Conservation (phyloP, 495 filamentous ascomycete species). For the Cenococcum geophilum region DNA sequence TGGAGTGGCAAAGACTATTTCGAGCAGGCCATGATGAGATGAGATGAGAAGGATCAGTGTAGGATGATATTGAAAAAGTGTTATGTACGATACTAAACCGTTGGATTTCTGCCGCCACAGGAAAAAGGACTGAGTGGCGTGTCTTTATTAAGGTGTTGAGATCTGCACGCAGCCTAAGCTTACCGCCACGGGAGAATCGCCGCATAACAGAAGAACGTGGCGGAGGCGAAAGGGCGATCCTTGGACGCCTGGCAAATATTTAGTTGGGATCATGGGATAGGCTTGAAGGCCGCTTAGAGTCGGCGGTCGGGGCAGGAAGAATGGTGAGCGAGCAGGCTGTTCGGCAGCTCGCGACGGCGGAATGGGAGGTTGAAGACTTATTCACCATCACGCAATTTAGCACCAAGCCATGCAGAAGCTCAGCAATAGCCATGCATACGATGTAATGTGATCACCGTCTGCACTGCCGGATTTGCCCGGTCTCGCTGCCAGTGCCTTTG, state of each 20-base stretch:
- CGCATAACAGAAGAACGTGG: not conserved
- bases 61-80: not conserved
- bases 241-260: not conserved
- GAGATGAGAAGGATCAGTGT: not conserved
- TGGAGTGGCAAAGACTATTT: not conserved
- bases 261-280: not conserved
- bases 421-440: not conserved
- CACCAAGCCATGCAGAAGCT: not conserved
- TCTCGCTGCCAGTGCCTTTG: not conserved
- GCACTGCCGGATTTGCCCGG: not conserved
- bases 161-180: not conserved
- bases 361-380: not conserved
- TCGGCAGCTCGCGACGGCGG: not conserved
- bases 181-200: not conserved
- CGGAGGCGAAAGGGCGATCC: not conserved
- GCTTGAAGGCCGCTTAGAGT: not conserved
- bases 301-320: not conserved
- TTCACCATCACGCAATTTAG: not conserved
- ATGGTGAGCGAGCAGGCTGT: not conserved
- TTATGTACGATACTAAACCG: not conserved
- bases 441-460: not conserved
- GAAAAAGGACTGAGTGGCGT: not conserved
- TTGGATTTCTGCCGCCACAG: not conserved
- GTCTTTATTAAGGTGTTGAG: not conserved
- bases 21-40: not conserved